phyloP scores from a whole-genome alignment of 2,329 filamentous ascomycete genomes.

The Amesomyces nigricolor region DNA sequence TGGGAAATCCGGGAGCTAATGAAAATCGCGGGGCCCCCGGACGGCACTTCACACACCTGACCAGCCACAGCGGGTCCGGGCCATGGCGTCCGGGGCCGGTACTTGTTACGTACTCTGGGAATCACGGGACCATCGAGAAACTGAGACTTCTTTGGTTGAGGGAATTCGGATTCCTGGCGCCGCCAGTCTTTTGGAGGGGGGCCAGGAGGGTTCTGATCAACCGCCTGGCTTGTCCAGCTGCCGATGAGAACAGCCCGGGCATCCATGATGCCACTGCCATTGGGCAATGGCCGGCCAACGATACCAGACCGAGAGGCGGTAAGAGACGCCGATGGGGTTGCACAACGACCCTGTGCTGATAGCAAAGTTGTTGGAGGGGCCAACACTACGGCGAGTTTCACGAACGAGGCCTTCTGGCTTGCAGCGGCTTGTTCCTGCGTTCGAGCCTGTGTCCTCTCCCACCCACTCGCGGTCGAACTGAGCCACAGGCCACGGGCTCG shows the following conservation, averaged over 20 bases:
- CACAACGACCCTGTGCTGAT: neutral
- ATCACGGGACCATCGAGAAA: slow-evolving; percentile 23
- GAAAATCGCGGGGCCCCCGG: slow-evolving; percentile 27
- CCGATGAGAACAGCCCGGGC: slow-evolving; percentile 18
- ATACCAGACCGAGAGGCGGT: slow-evolving; percentile 21
- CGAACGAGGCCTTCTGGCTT: neutral
- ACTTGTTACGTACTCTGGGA: slow-evolving; percentile 23
- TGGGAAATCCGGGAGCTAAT: slow-evolving; percentile 26
- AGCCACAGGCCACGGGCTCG: neutral
- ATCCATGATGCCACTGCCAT: slow-evolving; percentile 16
- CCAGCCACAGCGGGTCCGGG: slow-evolving; percentile 14
- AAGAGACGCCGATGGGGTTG: slow-evolving; percentile 14
- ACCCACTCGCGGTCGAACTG: neutral
- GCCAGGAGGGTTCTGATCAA: neutral
- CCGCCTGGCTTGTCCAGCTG: slow-evolving; percentile 4
- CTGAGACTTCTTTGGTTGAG: slow-evolving; percentile 5
- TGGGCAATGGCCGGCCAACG: slow-evolving; percentile 11
- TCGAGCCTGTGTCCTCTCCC: neutral
- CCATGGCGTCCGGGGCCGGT: slow-evolving; percentile 5
- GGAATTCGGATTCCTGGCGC: neutral
- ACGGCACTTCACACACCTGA: slow-evolving; percentile 12
- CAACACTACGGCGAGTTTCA: neutral
- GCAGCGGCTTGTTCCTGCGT: neutral
- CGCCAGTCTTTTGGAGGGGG: neutral
- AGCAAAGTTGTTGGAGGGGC: neutral